These are phyloP conservation scores for Aspergillus cavernicola DNA, from an alignment of 495 filamentous ascomycete genomes.

Conservation along the genomic window DNA sequence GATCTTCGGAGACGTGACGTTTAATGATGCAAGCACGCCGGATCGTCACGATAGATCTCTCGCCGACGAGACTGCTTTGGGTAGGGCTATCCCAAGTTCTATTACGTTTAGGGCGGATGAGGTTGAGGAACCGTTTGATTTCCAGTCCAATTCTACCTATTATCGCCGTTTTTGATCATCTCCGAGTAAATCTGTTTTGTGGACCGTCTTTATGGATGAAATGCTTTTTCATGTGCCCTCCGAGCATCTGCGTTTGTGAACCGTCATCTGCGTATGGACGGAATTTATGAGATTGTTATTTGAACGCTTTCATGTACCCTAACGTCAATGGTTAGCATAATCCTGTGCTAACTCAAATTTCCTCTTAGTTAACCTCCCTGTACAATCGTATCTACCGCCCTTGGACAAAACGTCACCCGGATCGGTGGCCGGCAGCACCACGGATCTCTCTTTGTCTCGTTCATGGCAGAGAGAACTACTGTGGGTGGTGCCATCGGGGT, in stretches of 20 bases:
- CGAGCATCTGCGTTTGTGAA: too few relatives aligned
- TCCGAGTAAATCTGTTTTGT: too few relatives aligned
- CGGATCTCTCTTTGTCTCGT: slow-evolving; percentile 19
- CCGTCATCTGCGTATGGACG: not conserved
- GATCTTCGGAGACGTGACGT: slow-evolving; percentile 30
- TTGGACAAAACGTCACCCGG: slow-evolving; percentile 26
- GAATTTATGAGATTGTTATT: not conserved
- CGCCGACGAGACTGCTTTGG: slow-evolving; percentile 5
- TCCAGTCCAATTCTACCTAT: not conserved
- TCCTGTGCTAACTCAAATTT: slow-evolving; percentile 31
- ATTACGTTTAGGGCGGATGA: slow-evolving; percentile 38
- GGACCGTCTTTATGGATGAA: too few relatives aligned
- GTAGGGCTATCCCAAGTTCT: slow-evolving; percentile 29
- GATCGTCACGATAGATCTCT: slow-evolving; percentile 15
- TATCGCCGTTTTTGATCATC: not conserved
- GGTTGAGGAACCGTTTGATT: slow-evolving; percentile 34
- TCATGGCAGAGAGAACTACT: slow-evolving; percentile 24
- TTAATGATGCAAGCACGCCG: slow-evolving; percentile 20
- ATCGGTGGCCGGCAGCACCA: slow-evolving; percentile 26
- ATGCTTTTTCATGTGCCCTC: not conserved
- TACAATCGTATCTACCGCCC: slow-evolving; percentile 4
- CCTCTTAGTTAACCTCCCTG: slow-evolving; percentile 23
- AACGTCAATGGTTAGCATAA: slow-evolving; percentile 25
- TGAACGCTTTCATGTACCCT: slow-evolving; percentile 14
- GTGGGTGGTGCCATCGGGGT: slow-evolving; percentile 70